These are phyloP conservation scores for Protomyces macrosporus DNA, from an alignment of 1,139 yeast species.

Conservation along the genomic window DNA sequence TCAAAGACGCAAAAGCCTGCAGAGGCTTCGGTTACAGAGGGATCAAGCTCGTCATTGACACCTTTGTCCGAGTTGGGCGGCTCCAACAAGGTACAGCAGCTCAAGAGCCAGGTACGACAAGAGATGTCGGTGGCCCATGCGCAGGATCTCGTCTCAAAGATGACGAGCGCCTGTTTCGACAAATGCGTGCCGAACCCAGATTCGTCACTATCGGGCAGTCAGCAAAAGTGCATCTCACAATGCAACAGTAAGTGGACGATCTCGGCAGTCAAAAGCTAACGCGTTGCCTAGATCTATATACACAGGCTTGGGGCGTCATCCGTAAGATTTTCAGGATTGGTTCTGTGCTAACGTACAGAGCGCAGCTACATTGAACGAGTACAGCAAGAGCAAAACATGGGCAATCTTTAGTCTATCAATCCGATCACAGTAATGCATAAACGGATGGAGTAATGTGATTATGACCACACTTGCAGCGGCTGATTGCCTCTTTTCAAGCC, in stretches of 20 bases:
- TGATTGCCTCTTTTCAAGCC: too few species aligned
- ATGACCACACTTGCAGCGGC: too few species aligned
- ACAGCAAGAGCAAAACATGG: conserved; percentile 14
- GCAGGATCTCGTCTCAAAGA: conserved; percentile 20
- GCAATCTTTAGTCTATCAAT: neutral
- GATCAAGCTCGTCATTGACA: neutral
- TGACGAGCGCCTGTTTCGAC: conserved; percentile 78
- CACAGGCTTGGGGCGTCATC: conserved; percentile 82
- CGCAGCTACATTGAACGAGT: conserved; percentile 46
- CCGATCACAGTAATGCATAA: conserved; percentile 41
- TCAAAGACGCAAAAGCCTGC: conserved; percentile 3
- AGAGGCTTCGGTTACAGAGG: neutral
- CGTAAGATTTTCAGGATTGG: conserved; percentile 54
- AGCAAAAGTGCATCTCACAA: conserved; percentile 38
- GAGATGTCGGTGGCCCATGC: conserved; percentile 59
- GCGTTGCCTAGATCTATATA: conserved; percentile 72
- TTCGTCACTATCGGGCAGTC: conserved; percentile 44
- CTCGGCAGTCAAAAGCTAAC: conserved; percentile 23
- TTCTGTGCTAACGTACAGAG: neutral
- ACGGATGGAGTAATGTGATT: neutral
- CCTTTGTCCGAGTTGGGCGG: conserved; percentile 17
- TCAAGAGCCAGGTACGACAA: conserved; percentile 55
- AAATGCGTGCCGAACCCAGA: conserved; percentile 62
- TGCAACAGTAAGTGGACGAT: neutral
- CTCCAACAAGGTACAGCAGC: conserved; percentile 15